phyloP scores from a whole-genome alignment of 352 stramenopile genomes.

The Phytophthora cactorum region DNA sequence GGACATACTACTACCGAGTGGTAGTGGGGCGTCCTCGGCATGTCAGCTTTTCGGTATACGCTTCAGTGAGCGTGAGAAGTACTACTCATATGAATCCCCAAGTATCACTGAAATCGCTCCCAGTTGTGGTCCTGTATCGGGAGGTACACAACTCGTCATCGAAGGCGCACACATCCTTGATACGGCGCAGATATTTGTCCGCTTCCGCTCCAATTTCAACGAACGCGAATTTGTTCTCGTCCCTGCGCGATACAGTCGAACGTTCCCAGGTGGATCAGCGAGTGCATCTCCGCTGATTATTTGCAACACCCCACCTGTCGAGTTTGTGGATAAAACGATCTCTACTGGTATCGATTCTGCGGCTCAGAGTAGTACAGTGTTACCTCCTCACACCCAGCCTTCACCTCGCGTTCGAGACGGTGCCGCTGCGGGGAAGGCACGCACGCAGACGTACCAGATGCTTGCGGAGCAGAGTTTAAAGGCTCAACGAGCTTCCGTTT shows the following conservation, averaged over 20 bases:
- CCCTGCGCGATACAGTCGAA: constrained; percentile 57
- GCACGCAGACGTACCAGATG: constrained; percentile 62
- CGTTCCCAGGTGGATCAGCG: constrained; percentile 60
- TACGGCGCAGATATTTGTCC: constrained; percentile 81
- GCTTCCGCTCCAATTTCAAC: constrained; percentile 64
- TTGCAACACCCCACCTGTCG: constrained; percentile 58
- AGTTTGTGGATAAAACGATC: constrained; percentile 57
- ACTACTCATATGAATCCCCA: constrained; percentile 76
- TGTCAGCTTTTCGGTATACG: constrained; percentile 33
- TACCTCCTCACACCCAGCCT: not conserved
- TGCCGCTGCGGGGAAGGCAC: constrained; percentile 38
- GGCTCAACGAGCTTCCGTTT: constrained; percentile 14
- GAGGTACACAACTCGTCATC: constrained; percentile 64
- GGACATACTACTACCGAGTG: constrained; percentile 52
- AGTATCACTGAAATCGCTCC: constrained; percentile 64
- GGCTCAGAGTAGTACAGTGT: constrained; percentile 2
- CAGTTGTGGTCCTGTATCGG: constrained; percentile 62
- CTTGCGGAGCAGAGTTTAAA: constrained; percentile 65
- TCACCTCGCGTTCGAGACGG: constrained; percentile 39
- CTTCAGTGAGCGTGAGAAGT: constrained; percentile 59
- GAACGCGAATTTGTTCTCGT: constrained; percentile 71
- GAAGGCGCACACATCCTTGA: constrained; percentile 68
- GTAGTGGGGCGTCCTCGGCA: constrained; percentile 19
- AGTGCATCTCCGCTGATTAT: constrained; percentile 64
- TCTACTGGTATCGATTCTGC: constrained; percentile 10